phyloP scores from a whole-genome alignment of 306 rosid genomes.

The Abrus pulchellus region DNA sequence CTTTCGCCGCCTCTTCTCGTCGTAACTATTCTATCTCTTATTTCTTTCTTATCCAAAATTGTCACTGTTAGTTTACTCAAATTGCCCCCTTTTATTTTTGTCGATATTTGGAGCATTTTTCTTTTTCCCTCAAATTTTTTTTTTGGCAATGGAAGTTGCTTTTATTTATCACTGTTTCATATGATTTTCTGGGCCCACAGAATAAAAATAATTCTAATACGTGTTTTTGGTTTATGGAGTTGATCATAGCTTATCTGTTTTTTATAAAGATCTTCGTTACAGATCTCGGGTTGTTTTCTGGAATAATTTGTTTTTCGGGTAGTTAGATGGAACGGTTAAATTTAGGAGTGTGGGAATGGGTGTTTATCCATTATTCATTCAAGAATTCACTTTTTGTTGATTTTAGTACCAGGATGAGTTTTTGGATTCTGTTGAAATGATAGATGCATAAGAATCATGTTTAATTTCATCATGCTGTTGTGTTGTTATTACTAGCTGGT shows the following conservation, averaged over 20 bases:
- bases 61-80: neutral
- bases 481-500: constrained; percentile 1
- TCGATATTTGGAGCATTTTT: neutral
- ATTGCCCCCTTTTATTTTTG: too few species aligned
- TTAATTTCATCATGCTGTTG: neutral
- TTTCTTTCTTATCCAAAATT: neutral
- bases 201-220: neutral
- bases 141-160: neutral
- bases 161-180: neutral
- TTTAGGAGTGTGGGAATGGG: neutral
- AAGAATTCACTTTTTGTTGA: neutral
- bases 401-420: neutral
- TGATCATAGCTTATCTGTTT: neutral
- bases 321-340: neutral
- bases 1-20: constrained; percentile 59
- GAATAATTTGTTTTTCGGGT: neutral
- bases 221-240: neutral
- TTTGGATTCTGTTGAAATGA: constrained; percentile 21
- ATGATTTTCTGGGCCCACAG: neutral
- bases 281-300: neutral
- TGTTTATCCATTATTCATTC: neutral
- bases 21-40: constrained; percentile 45
- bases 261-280: constrained; percentile 20
- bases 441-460: neutral
- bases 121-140: neutral